Evolutionary conservation across 2,329 filamentous ascomycete species (phyloP).

Genomic region (Sordariomycetes sp.): DNA sequence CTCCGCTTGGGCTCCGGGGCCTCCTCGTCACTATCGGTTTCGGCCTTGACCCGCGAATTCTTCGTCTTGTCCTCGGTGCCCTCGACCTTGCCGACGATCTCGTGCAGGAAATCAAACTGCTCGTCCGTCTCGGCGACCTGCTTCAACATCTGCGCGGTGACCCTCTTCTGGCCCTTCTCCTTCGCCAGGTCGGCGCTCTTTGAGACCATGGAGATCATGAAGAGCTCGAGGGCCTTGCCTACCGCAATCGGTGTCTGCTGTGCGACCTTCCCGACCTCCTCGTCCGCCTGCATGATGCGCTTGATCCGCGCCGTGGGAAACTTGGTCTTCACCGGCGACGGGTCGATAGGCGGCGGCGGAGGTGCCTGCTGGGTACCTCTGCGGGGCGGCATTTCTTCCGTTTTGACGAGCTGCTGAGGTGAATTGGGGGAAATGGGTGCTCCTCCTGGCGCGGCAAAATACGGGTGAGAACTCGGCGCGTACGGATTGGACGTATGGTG

Average conservation of each 20-base stretch:
- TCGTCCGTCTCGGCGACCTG: conserved; percentile 79
- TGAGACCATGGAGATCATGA: conserved; percentile 90
- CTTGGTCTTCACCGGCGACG: conserved; percentile 78
- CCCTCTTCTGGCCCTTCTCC: conserved; percentile 75
- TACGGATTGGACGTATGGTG: not conserved
- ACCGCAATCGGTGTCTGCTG: conserved; percentile 96
- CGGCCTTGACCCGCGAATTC: conserved; percentile 27
- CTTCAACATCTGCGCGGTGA: conserved; percentile 86
- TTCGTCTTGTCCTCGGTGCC: conserved; percentile 38
- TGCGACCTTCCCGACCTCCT: conserved; percentile 96
- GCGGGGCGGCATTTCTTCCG: conserved; percentile 25
- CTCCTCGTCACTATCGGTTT: conserved; percentile 38
- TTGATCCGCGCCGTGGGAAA: conserved; percentile 97
- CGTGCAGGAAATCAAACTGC: conserved; percentile 86
- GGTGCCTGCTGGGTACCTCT: conserved; percentile 23
- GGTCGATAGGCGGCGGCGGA: conserved; percentile 34
- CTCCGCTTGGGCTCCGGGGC: conserved; percentile 34
- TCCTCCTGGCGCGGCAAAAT: not conserved
- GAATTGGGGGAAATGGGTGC: not conserved
- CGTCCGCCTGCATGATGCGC: conserved; percentile 98
- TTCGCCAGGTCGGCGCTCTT: conserved; percentile 79
- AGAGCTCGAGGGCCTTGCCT: conserved; percentile 89
- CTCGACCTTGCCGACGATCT: conserved; percentile 80
- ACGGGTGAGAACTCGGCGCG: conserved; percentile 10
- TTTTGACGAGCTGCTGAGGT: conserved; percentile 4